These are phyloP conservation scores for Polysphondylium violaceum DNA, from an alignment of 78 protist species.

Conservation along the genomic window DNA sequence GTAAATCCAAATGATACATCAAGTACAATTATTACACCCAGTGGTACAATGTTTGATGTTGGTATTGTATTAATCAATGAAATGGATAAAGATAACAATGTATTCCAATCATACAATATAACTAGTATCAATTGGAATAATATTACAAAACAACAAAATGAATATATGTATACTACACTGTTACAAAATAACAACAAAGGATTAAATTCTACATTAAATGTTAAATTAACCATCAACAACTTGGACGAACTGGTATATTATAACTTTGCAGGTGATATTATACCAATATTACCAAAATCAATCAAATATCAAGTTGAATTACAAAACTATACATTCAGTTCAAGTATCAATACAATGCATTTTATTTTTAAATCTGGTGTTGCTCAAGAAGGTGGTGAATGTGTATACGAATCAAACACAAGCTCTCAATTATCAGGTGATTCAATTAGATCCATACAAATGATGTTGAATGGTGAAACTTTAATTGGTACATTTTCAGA, in stretches of 20 bases:
- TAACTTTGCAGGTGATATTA: constrained; percentile 39
- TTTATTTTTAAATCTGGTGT: background rate
- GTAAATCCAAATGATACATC: background rate
- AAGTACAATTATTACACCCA: background rate
- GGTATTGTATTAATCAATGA: constrained; percentile 3
- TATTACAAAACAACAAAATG: too few relatives aligned
- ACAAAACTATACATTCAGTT: background rate
- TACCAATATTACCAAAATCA: constrained; percentile 10
- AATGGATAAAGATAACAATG: background rate
- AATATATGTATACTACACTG: background rate
- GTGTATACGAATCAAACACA: too few relatives aligned
- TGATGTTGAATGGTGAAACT: background rate
- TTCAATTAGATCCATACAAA: background rate
- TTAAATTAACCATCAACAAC: background rate
- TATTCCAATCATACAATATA: background rate
- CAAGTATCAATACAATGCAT: background rate
- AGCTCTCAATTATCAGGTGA: background rate
- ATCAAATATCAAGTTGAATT: constrained; percentile 29
- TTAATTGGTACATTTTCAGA: constrained; percentile 42
- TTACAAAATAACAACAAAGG: too few relatives aligned
- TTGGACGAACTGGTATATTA: background rate
- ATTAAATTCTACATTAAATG: background rate
- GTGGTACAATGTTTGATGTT: background rate
- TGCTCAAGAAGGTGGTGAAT: background rate
- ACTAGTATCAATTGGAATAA: background rate